phyloP scores from a whole-genome alignment of 1,284 basidiomycete genomes.

The Microbotryum saponariae region DNA sequence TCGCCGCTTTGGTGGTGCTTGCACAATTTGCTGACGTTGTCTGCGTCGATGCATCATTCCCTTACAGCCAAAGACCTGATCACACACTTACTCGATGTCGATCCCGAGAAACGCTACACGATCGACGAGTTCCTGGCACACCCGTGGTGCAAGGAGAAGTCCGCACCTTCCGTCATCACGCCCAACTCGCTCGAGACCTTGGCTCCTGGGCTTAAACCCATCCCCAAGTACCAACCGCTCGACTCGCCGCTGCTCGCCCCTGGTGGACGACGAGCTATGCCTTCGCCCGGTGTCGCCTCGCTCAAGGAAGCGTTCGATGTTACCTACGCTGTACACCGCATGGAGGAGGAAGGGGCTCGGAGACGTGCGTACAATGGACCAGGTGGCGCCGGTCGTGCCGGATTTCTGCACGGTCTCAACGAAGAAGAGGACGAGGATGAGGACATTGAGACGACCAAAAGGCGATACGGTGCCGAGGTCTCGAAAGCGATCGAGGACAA shows the following conservation, averaged over 20 bases:
- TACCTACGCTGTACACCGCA: slow-evolving; percentile 96
- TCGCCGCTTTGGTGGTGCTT: not conserved
- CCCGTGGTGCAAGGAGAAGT: slow-evolving; percentile 72
- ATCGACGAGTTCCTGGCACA: slow-evolving; percentile 97
- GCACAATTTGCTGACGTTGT: not conserved
- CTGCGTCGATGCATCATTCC: not conserved
- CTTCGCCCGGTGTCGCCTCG: slow-evolving; percentile 75
- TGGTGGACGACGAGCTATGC: slow-evolving; percentile 58
- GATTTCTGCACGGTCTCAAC: slow-evolving; percentile 78
- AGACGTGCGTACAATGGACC: slow-evolving; percentile 67
- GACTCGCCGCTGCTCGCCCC: slow-evolving; percentile 86
- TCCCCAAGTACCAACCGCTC: slow-evolving; percentile 51
- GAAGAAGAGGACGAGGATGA: slow-evolving; percentile 60
- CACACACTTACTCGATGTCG: slow-evolving; percentile 87
- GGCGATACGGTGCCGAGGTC: slow-evolving; percentile 40
- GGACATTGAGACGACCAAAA: slow-evolving; percentile 38
- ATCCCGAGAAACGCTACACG: slow-evolving; percentile 88
- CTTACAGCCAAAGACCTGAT: slow-evolving; percentile 87
- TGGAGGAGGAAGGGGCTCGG: slow-evolving; percentile 94
- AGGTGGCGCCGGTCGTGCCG: slow-evolving; percentile 67
- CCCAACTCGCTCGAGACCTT: slow-evolving; percentile 51
- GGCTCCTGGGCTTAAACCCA: slow-evolving; percentile 40
- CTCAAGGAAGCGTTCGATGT: slow-evolving; percentile 99
- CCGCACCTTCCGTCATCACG: slow-evolving; percentile 49
- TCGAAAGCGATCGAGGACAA: slow-evolving; percentile 38